Conservation (phyloP, 306 rosid species). For the Acacia confusa region DNA sequence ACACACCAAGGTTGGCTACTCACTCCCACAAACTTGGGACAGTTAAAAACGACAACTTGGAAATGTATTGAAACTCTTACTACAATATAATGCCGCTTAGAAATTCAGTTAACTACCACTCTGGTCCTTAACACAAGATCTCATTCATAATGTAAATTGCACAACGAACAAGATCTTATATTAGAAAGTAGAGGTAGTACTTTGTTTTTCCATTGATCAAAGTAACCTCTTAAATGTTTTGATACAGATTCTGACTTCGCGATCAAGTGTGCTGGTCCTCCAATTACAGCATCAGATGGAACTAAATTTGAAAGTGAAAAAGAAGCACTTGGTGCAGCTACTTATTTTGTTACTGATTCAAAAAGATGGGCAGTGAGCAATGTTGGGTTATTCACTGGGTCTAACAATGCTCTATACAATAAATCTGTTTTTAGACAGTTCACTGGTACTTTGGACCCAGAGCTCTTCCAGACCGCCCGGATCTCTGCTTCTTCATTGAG, state of each 20-base stretch:
- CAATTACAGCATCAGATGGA: constrained; percentile 37
- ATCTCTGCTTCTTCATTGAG: constrained; percentile 79
- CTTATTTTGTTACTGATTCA: constrained; percentile 56
- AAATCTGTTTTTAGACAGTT: constrained; percentile 41
- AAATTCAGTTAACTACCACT: background rate
- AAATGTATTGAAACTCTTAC: too few species aligned
- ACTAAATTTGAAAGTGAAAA: constrained; percentile 49
- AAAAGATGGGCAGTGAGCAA: constrained; percentile 75
- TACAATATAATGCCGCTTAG: background rate
- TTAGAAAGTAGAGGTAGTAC: too few species aligned
- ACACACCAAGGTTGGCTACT: too few species aligned
- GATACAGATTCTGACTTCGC: constrained; percentile 61
- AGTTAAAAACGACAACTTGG: too few species aligned
- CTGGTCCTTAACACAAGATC: too few species aligned
- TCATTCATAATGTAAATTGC: too few species aligned
- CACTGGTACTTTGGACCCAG: constrained; percentile 45
- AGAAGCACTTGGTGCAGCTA: constrained; percentile 67
- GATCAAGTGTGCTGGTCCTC: constrained; percentile 71
- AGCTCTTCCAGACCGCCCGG: constrained; percentile 68
- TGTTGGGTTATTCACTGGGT: constrained; percentile 54
- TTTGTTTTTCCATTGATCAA: background rate
- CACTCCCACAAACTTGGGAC: too few species aligned
- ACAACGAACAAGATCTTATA: too few species aligned
- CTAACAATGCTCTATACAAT: constrained; percentile 23
- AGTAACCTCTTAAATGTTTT: background rate